phyloP scores from a whole-genome alignment of 2,329 filamentous ascomycete species.

The Fusarium solani-melongenae region DNA sequence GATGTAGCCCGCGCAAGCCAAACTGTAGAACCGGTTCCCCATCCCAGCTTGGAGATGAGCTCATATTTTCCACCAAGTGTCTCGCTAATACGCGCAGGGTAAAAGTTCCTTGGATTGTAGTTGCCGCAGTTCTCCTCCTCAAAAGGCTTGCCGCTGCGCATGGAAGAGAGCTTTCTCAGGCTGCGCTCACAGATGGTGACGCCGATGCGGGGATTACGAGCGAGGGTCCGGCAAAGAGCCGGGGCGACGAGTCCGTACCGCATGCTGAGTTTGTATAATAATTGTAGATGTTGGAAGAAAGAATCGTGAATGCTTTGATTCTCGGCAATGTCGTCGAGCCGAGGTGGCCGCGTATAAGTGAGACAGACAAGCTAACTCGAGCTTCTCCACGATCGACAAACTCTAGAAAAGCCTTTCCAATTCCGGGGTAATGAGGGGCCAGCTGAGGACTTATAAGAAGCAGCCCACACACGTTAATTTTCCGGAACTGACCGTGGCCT shows the following conservation, averaged over 20 bases:
- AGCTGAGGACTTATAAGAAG: slow-evolving; percentile 5
- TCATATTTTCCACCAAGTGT: slow-evolving; percentile 49
- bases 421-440: neutral
- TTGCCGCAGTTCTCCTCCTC: slow-evolving; percentile 41
- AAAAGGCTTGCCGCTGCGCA: slow-evolving; percentile 10
- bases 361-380: neutral
- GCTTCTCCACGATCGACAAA: neutral
- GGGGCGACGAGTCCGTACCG: slow-evolving; percentile 20
- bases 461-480: neutral
- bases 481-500: slow-evolving; percentile 6
- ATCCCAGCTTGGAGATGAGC: slow-evolving; percentile 52
- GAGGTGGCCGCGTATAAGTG: neutral
- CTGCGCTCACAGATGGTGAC: neutral
- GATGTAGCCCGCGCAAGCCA: slow-evolving; percentile 49
- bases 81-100: slow-evolving; percentile 48
- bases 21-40: slow-evolving; percentile 52
- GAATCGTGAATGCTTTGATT: neutral
- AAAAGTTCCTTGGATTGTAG: slow-evolving; percentile 45
- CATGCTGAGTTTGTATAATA: slow-evolving; percentile 2
- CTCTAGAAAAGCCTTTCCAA: neutral
- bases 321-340: neutral
- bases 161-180: slow-evolving; percentile 22
- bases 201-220: slow-evolving; percentile 7
- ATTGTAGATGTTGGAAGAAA: neutral
- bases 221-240: slow-evolving; percentile 14